Percentiles rank a stretch among this genome's conserved stretches.
These are phyloP conservation scores for Phanerochaete carnosa DNA, from an alignment of 768 basidiomycete species.

Conservation along the genomic window DNA sequence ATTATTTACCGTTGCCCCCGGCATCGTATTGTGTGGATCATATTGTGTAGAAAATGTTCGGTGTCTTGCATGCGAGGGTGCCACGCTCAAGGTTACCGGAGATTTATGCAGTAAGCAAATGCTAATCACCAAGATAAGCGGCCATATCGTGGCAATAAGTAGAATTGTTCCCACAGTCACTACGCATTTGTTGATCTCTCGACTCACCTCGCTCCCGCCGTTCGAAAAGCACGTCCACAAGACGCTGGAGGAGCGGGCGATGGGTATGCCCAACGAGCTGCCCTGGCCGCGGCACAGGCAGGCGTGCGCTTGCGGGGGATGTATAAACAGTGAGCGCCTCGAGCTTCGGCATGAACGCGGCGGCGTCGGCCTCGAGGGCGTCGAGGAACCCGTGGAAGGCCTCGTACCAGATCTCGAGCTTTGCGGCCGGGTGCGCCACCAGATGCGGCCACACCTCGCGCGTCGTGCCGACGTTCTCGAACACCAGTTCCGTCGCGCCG, in stretches of 20 bases:
- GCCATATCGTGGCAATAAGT: no score
- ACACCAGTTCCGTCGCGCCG: background rate
- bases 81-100: no score
- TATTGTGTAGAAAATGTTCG: no score
- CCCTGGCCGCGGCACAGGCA: background rate
- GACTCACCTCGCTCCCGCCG: background rate
- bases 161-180: no score
- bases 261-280: background rate
- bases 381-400: background rate
- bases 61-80: no score
- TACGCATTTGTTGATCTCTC: no score
- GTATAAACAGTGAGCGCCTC: background rate
- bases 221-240: background rate
- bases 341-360: background rate
- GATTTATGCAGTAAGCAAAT: no score
- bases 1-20: no score
- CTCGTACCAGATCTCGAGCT: background rate
- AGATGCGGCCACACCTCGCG: background rate
- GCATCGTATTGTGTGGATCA: no score
- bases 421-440: background rate
- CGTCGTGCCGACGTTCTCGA: background rate
- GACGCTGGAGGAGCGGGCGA: background rate
- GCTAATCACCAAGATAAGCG: no score
- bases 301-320: background rate
- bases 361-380: background rate